Percentiles rank a stretch among this genome's conserved stretches.
These are phyloP conservation scores for Vitis amurensis DNA, from an alignment of 164 flowering plant genomes.

Conservation along the genomic window DNA sequence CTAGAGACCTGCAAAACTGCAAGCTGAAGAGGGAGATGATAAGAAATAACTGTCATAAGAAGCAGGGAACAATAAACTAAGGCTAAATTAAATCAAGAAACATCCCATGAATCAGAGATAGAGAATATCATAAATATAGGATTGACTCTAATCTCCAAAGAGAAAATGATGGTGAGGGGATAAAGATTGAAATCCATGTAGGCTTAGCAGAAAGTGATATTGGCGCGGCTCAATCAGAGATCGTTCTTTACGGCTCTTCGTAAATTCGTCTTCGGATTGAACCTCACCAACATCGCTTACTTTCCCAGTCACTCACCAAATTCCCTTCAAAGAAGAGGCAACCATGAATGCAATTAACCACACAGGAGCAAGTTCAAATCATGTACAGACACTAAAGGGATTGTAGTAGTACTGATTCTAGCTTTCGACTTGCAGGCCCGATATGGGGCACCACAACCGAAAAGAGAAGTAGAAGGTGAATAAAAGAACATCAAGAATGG, in stretches of 20 bases:
- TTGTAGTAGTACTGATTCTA: neutral
- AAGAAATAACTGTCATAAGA: no score
- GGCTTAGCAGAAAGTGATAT: conserved; percentile 73
- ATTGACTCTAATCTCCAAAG: no score
- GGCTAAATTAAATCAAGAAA: no score
- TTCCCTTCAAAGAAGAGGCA: neutral
- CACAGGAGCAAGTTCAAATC: no score
- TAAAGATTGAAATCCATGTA: neutral
- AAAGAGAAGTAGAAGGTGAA: conserved; percentile 8
- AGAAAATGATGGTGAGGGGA: no score
- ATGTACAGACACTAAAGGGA: neutral
- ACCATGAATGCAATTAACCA: neutral
- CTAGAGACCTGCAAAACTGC: no score
- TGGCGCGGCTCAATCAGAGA: conserved; percentile 99
- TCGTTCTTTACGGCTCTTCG: conserved; percentile 46
- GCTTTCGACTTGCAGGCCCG: conserved; percentile 3
- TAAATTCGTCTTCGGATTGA: conserved; percentile 88
- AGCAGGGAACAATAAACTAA: no score
- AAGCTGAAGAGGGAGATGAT: no score
- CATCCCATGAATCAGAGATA: no score
- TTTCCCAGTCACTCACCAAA: conserved; percentile 15
- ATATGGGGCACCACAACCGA: conserved; percentile 13
- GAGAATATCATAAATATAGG: no score
- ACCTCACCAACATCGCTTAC: conserved; percentile 99
- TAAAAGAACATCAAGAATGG: conserved; percentile 6